Evolutionary conservation across 441 rosid species (phyloP).

Genomic region (Erysimum pusillum): DNA sequence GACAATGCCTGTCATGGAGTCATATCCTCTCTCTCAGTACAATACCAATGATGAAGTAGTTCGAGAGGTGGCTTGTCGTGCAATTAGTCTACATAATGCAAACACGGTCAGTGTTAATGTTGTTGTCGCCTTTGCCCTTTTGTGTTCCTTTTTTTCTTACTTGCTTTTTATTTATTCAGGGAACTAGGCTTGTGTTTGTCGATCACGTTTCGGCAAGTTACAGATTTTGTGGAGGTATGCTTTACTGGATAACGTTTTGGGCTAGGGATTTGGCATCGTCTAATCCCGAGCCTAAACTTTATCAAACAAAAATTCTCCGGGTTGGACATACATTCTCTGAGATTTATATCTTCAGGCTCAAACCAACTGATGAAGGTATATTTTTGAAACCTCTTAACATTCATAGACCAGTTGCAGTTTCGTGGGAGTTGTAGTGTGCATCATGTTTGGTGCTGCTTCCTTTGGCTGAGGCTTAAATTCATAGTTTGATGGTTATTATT

Average conservation of each 20-base stretch:
- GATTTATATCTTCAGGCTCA: slow-evolving; percentile 13
- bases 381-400: neutral
- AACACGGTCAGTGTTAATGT: slow-evolving; percentile 1
- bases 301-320: slow-evolving; percentile 1
- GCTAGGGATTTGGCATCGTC: slow-evolving; percentile 27
- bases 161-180: slow-evolving; percentile 5
- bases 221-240: slow-evolving; percentile 6
- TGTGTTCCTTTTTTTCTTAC: neutral
- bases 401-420: neutral
- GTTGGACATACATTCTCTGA: slow-evolving; percentile 1
- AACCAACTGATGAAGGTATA: slow-evolving; percentile 22
- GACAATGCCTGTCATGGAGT: neutral
- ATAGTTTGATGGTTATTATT: too few species aligned
- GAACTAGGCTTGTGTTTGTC: slow-evolving; percentile 6
- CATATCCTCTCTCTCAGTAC: neutral
- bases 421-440: too few species aligned
- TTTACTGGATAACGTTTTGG: slow-evolving; percentile 17
- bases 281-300: slow-evolving; percentile 19
- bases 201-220: slow-evolving; percentile 32
- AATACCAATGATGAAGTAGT: slow-evolving; percentile 10
- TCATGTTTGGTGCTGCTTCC: too few species aligned
- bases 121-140: neutral
- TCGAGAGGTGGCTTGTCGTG: slow-evolving; percentile 18
- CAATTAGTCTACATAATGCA: neutral
- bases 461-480: too few species aligned